A percentile compares a stretch with the other conserved stretches of the same genome.
These are phyloP conservation scores for Suillus hirtellus DNA, from an alignment of 768 basidiomycete species.

Conservation along the genomic window DNA sequence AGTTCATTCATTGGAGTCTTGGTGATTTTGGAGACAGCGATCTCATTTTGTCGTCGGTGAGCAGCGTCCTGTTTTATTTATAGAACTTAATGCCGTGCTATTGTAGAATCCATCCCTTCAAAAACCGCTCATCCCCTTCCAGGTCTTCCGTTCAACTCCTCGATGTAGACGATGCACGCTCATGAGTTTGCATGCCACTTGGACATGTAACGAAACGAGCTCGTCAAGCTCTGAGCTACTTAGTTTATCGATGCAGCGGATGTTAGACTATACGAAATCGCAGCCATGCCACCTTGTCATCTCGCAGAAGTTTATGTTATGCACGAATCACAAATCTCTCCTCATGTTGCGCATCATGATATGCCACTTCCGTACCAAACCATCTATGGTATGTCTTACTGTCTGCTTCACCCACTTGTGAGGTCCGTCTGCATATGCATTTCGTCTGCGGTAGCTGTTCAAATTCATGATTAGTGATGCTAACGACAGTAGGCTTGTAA, in stretches of 20 bases:
- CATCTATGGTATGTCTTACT: no score
- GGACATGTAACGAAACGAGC: conserved; percentile 18
- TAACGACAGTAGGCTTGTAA: conserved; percentile 5
- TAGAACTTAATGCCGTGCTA: background rate
- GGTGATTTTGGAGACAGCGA: background rate
- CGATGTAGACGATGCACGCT: background rate
- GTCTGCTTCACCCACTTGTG: no score
- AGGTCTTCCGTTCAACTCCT: background rate
- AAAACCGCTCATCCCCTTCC: background rate
- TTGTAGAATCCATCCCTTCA: background rate
- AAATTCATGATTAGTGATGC: conserved; percentile 2
- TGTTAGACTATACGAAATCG: no score
- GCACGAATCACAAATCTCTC: no score
- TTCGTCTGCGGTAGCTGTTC: no score
- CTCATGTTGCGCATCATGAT: no score
- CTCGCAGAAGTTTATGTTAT: background rate
- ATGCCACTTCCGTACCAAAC: no score
- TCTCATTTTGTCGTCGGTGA: background rate
- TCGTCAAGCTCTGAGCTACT: conserved; percentile 18
- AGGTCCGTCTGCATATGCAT: no score
- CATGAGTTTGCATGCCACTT: conserved; percentile 14
- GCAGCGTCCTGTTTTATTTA: background rate
- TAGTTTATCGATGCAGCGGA: conserved; percentile 13
- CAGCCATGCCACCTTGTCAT: no score
- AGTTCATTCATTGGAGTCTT: background rate